Evolutionary conservation across 1,284 basidiomycete genomes (phyloP).

Genomic region (Naganishia albida): DNA sequence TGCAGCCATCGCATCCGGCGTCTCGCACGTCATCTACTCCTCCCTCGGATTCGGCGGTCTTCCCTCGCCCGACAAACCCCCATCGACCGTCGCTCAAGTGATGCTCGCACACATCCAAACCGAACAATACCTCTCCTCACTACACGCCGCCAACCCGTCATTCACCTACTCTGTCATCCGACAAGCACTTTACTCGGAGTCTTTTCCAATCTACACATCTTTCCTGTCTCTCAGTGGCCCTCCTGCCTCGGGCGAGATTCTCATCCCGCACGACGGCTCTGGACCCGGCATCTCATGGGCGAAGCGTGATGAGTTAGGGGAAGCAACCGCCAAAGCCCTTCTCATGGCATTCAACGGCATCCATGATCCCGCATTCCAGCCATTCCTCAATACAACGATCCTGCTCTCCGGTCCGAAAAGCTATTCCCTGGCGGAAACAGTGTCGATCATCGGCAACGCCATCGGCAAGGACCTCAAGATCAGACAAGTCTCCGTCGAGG

Average conservation of each 20-base stretch:
- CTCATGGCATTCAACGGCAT: neutral
- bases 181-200: constrained; percentile 34
- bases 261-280: constrained; percentile 23
- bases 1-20: constrained; percentile 32
- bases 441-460: constrained; percentile 5
- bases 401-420: constrained; percentile 18
- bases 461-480: constrained; percentile 9
- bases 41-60: constrained; percentile 35
- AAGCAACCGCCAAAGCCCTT: constrained; percentile 28
- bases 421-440: constrained; percentile 24
- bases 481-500: constrained; percentile 15
- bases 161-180: constrained; percentile 34
- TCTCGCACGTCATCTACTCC: constrained; percentile 36
- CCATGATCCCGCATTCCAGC: neutral
- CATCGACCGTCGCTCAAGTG: constrained; percentile 32
- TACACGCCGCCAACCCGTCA: neutral
- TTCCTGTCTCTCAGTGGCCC: constrained; percentile 10
- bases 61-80: neutral
- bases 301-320: constrained; percentile 30
- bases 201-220: constrained; percentile 33
- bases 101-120: constrained; percentile 38
- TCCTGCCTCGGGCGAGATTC: constrained; percentile 8
- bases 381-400: constrained; percentile 16
- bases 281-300: constrained; percentile 32
- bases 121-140: constrained; percentile 32